Base-by-base conservation (phyloP, 2,329 filamentous ascomycete genomes). In the Ceratocystis variospora region DNA sequence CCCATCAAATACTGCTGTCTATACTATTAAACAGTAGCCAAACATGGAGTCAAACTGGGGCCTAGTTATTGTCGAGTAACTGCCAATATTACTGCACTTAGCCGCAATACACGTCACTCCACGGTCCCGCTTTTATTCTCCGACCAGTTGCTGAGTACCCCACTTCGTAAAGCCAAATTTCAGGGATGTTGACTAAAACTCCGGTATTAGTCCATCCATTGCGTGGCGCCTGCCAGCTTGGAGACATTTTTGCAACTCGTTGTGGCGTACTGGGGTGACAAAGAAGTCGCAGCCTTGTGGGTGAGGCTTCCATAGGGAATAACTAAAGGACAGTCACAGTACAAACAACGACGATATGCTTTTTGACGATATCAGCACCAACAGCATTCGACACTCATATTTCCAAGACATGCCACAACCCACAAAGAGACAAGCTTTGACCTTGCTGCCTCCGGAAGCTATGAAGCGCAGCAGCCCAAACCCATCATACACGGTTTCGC, bases 141-240 rank as follows among this genome's bases (percentile, higher is more conserved):
- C 48, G 48, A 17, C 53, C 28, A 17, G 15, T 28, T 15, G 25
- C 10, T 19, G 8, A 7, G 17, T 15, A n/a, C 10, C 53, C 53
- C 53, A 57, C 53, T 57, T 57, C 28, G 31, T 57, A 31, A n/a
- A 31, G 15, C 31, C 10, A 31, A 28, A 2, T 41, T 28, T 6
- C 53, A 57, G 25, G 53, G 53, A 57, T 57, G 5, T n/a, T 57
- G 53, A 57, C 53, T 57, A 57, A 57, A 57, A 33, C 53, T 57
- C 53, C 53, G 25, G 53, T 28, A 25, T 31, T 57, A 57, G 53
- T 57, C 12, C 53, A 57, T 57, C 53, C 53, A 31, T 57, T 12
- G 8, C 31, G 25, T 57, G 53, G 53, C 53, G 53, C 53, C 22
- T 15, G 31, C 53, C 28, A 50, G 10, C 31, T 57, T 31, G 28